Base-by-base conservation (phyloP, 768 basidiomycete genomes). In the Boletus bicolor region DNA sequence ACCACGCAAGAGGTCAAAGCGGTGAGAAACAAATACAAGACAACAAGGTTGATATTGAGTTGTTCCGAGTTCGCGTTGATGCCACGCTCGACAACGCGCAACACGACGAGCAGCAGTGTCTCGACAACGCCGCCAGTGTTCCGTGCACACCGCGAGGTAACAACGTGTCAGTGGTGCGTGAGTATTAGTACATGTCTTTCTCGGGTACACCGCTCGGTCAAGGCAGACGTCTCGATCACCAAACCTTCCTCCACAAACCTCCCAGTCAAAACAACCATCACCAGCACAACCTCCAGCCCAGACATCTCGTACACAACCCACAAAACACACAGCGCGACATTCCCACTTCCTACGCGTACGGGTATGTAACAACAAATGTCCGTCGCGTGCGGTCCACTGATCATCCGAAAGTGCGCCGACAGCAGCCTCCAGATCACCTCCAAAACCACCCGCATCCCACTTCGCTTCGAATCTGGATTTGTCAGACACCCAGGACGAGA, bases 171-270 rank as follows among this genome's bases (percentile, higher is more conserved):
- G 12, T 48, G 12, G 48, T 26, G 56, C 54, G 47, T 48, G 48
- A 37, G 11, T n/a, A 54, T 57, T 58, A 64, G 68, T 79, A 78
- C 80, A 92, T 92, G 89, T 91, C 89, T 74, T 92, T 92, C 84
- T 80, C 87, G 70, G 81, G 84, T 72, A 91, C 89, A 71, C 87
- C 89, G 54, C 75, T 91, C 62, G 86, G 85, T 75, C 86, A 89
- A 84, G 86, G 85, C 78, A 87, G 89, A 81, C 85, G 89, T 76
- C 83, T 91, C 70, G 88, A 90, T 81, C 88, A 86, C 71, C 76
- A 78, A 70, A 79, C 87, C 49, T 91, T 92, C 68, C 82, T 89
- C 70, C 85, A 84, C 57, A 89, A 87, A 67, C 69, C 62, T 12
- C 36, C 65, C 5, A 46, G 55, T 56, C 49, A 77, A 72, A 72